These are phyloP conservation scores for Candida patagonica DNA, from an alignment of 805 yeast species.

Conservation along the genomic window DNA sequence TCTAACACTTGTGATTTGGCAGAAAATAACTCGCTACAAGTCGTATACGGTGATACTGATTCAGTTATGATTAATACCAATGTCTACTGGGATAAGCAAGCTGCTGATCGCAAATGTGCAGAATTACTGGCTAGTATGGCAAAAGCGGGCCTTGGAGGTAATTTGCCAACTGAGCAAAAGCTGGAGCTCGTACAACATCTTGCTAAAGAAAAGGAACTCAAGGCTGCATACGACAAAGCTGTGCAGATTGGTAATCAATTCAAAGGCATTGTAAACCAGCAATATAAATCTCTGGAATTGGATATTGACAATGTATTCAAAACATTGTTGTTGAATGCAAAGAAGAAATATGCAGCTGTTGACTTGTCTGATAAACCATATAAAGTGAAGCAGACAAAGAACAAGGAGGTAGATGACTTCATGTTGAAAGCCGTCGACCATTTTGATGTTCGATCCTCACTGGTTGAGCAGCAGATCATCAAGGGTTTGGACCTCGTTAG, in stretches of 20 bases:
- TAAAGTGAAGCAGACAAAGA: slow-evolving; percentile 47
- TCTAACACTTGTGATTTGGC: slow-evolving; percentile 91
- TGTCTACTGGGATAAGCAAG: slow-evolving; percentile 23
- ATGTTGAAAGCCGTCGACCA: not conserved
- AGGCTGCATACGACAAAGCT: slow-evolving; percentile 57
- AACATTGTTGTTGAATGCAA: slow-evolving; percentile 77
- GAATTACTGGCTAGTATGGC: slow-evolving; percentile 1
- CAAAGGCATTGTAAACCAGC: slow-evolving; percentile 76
- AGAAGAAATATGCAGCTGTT: slow-evolving; percentile 95
- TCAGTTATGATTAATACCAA: slow-evolving; percentile 98
- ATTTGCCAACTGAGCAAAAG: not conserved
- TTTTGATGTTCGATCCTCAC: not conserved
- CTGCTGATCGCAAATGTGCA: slow-evolving; percentile 1
- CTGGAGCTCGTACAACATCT: not conserved
- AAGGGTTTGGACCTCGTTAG: slow-evolving; percentile 96
- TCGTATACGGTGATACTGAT: slow-evolving; percentile 97
- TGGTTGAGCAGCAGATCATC: slow-evolving; percentile 22
- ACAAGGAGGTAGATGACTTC: slow-evolving; percentile 43
- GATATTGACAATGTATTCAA: slow-evolving; percentile 93
- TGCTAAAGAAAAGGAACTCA: slow-evolving; percentile 1
- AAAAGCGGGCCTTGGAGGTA: not conserved
- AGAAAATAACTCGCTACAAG: slow-evolving; percentile 70
- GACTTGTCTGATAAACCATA: slow-evolving; percentile 43
- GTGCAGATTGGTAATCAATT: slow-evolving; percentile 75
- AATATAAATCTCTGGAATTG: slow-evolving; percentile 79